These are phyloP conservation scores for Dysphania ambrosioides DNA, from an alignment of 148 eudicot species.

Conservation along the genomic window DNA sequence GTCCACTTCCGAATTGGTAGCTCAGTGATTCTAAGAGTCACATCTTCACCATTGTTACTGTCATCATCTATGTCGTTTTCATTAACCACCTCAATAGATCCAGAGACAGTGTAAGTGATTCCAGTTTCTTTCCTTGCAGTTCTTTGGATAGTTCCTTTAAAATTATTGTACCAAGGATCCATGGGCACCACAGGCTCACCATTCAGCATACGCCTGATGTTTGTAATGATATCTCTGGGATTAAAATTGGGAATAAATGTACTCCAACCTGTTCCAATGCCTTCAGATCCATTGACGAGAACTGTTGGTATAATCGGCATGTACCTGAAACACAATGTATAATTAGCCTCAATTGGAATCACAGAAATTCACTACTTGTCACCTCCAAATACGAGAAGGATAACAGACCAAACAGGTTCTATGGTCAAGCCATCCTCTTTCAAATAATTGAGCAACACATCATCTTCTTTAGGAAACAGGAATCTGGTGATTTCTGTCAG, in stretches of 20 bases:
- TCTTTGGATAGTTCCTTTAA: slow-evolving; percentile 64
- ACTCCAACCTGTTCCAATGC: slow-evolving; percentile 99
- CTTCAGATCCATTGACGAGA: slow-evolving; percentile 96
- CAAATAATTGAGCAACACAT: slow-evolving; percentile 62
- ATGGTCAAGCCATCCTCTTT: slow-evolving; percentile 83
- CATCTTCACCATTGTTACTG: slow-evolving; percentile 23
- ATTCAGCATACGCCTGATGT: slow-evolving; percentile 57
- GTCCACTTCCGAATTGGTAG: slow-evolving; percentile 82
- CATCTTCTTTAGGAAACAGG: slow-evolving; percentile 81
- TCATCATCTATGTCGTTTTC: slow-evolving; percentile 19
- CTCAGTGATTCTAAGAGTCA: slow-evolving; percentile 60
- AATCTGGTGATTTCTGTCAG: slow-evolving; percentile 59
- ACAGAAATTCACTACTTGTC: not conserved
- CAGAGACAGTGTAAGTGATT: slow-evolving; percentile 53
- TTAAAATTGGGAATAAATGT: slow-evolving; percentile 77
- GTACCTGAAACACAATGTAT: slow-evolving; percentile 48
- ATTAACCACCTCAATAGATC: slow-evolving; percentile 58
- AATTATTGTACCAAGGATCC: slow-evolving; percentile 96
- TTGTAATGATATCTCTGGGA: slow-evolving; percentile 76
- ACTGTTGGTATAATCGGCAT: slow-evolving; percentile 83
- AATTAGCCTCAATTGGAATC: slow-evolving; percentile 1
- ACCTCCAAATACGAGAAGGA: not conserved
- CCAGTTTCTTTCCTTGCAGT: slow-evolving; percentile 58
- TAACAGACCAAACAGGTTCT: slow-evolving; percentile 78
- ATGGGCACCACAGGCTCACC: slow-evolving; percentile 62